Conservation (phyloP, 106 monocot genomes). For the Narthecium ossifragum region DNA sequence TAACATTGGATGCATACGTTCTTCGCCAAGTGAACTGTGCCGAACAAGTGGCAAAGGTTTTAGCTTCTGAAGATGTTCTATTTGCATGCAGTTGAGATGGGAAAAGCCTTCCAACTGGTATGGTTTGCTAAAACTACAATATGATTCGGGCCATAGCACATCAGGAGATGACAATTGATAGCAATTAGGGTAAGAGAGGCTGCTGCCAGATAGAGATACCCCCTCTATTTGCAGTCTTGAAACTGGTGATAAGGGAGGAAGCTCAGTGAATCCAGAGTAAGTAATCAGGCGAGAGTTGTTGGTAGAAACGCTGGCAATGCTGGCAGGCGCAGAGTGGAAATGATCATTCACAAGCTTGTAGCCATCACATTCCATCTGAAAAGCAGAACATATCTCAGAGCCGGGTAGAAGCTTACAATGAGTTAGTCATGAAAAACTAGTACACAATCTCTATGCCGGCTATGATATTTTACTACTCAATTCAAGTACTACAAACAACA, state of each 20-base stretch:
- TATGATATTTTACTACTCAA: too few species aligned
- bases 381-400: background rate
- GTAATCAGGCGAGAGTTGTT: background rate
- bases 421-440: too few species aligned
- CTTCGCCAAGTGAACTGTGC: background rate
- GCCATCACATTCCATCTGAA: constrained; percentile 21
- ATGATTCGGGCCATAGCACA: background rate
- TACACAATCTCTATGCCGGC: too few species aligned
- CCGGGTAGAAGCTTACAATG: background rate
- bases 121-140: background rate
- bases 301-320: background rate
- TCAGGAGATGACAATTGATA: background rate
- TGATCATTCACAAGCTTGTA: constrained; percentile 17
- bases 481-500: background rate
- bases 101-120: background rate
- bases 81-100: background rate
- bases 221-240: background rate
- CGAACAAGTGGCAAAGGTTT: background rate
- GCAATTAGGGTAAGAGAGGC: background rate
- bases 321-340: background rate
- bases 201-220: background rate
- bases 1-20: background rate
- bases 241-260: background rate
- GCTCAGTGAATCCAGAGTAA: background rate
- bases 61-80: background rate